Base-by-base conservation (phyloP, 1,284 basidiomycete genomes). In the Coniophora puteana region DNA sequence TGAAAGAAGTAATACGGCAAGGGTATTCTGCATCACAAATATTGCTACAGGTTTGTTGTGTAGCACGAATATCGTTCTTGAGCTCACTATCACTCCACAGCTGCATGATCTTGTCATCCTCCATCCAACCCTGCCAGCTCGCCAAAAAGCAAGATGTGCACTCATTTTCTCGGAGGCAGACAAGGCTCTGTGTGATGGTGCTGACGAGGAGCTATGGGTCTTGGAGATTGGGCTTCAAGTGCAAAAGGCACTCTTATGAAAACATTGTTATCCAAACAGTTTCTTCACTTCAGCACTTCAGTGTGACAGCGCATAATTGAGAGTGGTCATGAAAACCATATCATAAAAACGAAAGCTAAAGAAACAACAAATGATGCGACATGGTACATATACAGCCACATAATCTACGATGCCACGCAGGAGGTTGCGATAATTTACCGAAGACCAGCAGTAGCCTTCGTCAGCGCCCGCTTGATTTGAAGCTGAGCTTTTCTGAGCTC, bases 161-260 rank as follows among this genome's bases (percentile, higher is more conserved):
- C 67, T 98, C 14, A 80, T 83, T 7, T 86, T 99, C 48, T 95
- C 93, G 4, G 92, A 95, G 61, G 92, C 92, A 27, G 96, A 99
- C 70, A 98, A 99, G 63, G 91, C 90, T 0, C 68, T 99, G 31
- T 92, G 89, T 49, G 95, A 99, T 54, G 96, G 96, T 2, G 94
- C 91, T n/a, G 95, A 99, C 54, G 96, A 99, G 63, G 93, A 97
- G 63, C 69, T 99, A 27, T 97, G 96, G 83, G 78, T 93, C 36
- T 67, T 99, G 16, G 90, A 95, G 54, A 83, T 93, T 38, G 92
- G 81, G 27, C 63, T 97, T 39, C 76, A 81, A 28, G 71, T 96
- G 14, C 73, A 84, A 58, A 91, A 85, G 51, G 81, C 80, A 18
- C 43, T 79, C 26, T 53, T 58, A 36, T 57, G 54, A 21, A 57